Evolutionary conservation across 139 green algal genomes (phyloP).

Genomic region (Asterochloris erici): DNA sequence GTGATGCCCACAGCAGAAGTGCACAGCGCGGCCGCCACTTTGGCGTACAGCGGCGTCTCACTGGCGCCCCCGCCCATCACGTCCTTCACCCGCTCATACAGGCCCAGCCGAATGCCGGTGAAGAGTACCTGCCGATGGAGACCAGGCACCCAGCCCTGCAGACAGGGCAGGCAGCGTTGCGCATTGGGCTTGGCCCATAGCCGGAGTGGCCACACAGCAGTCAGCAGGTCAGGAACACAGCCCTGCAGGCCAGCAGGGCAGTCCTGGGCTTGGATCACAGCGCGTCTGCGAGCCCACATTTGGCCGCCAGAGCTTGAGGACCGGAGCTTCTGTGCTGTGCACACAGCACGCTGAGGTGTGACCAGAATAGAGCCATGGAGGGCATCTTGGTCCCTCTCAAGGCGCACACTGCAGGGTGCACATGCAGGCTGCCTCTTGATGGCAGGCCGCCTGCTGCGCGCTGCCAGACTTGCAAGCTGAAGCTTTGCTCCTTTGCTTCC

Average conservation of each 20-base stretch:
- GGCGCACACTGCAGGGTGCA: too few species aligned
- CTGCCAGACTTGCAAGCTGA: too few species aligned
- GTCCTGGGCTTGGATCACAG: too few species aligned
- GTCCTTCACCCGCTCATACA: conserved; percentile 24
- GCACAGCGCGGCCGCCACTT: conserved; percentile 14
- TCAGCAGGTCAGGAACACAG: neutral
- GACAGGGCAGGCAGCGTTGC: neutral
- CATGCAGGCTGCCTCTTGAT: too few species aligned
- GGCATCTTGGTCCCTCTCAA: too few species aligned
- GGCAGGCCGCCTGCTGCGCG: too few species aligned
- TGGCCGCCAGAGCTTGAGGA: too few species aligned
- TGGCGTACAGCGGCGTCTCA: neutral
- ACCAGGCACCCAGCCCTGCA: conserved; percentile 29
- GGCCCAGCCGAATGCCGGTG: conserved; percentile 37
- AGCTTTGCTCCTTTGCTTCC: too few species aligned
- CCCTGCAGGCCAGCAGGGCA: neutral
- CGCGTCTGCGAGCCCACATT: too few species aligned
- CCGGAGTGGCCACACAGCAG: neutral
- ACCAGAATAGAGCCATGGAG: too few species aligned
- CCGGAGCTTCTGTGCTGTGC: too few species aligned
- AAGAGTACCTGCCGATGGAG: conserved; percentile 44
- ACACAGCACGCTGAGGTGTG: too few species aligned
- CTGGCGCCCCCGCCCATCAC: conserved; percentile 6
- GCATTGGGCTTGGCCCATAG: neutral
- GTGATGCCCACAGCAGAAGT: conserved; percentile 25